phyloP scores from a whole-genome alignment of 108 stramenopile genomes.

The Schizochytrium sp. region DNA sequence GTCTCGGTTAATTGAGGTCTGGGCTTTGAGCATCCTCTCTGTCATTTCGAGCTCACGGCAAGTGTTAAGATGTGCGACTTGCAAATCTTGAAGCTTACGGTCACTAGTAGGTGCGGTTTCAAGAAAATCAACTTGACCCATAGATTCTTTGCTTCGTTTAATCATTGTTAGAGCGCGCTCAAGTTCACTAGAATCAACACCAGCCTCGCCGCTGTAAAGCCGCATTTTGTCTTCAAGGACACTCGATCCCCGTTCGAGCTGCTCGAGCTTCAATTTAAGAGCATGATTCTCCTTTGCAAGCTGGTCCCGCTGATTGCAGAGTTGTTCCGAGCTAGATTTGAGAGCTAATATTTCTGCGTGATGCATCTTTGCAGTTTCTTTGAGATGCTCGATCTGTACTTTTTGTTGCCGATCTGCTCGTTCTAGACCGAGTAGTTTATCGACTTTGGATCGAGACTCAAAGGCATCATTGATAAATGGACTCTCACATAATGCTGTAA shows the following conservation, averaged over 20 bases:
- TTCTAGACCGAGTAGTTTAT: slow-evolving; percentile 57
- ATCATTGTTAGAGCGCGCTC: slow-evolving; percentile 78
- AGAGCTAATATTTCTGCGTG: slow-evolving; percentile 72
- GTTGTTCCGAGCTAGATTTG: slow-evolving; percentile 72
- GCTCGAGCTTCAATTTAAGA: slow-evolving; percentile 50
- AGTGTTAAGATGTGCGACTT: slow-evolving; percentile 72
- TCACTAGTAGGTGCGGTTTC: slow-evolving; percentile 60
- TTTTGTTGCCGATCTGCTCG: slow-evolving; percentile 58
- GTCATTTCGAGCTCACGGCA: slow-evolving; percentile 74
- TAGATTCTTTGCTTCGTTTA: slow-evolving; percentile 58
- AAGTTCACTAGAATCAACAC: slow-evolving; percentile 75
- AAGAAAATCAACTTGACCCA: slow-evolving; percentile 64
- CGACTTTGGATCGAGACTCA: slow-evolving; percentile 43
- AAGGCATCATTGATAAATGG: slow-evolving; percentile 60
- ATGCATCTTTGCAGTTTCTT: slow-evolving; percentile 76
- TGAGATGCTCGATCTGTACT: slow-evolving; percentile 74
- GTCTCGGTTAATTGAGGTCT: slow-evolving; percentile 77
- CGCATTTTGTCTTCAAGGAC: slow-evolving; percentile 70
- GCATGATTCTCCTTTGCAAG: slow-evolving; percentile 67
- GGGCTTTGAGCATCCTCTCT: slow-evolving; percentile 81
- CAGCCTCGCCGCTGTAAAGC: slow-evolving; percentile 72
- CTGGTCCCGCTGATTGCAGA: slow-evolving; percentile 68
- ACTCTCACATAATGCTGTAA: slow-evolving; percentile 73
- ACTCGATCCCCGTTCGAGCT: slow-evolving; percentile 8
- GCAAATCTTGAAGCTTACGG: slow-evolving; percentile 71